Conservation (phyloP, 208 protist species). For the Acanthamoeba culbertsoni region DNA sequence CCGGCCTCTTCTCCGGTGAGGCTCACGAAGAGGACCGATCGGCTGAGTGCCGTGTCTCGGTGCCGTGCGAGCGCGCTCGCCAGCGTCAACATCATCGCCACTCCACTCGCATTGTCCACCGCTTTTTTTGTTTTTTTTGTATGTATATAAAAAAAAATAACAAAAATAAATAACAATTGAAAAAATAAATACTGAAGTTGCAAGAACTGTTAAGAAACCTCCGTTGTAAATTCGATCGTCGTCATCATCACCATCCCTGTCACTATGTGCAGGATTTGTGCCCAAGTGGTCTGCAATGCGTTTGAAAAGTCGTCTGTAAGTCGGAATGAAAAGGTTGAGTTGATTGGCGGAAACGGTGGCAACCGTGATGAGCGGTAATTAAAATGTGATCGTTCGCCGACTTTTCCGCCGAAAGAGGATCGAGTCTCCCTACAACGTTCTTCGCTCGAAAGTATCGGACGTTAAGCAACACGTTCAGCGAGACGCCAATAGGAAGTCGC, state of each 20-base stretch:
- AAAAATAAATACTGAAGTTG: background rate
- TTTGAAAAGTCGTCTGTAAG: background rate
- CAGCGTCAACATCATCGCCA: background rate
- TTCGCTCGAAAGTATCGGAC: background rate
- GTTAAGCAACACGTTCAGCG: background rate
- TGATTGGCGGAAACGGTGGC: background rate
- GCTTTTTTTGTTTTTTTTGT: background rate
- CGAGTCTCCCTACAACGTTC: background rate
- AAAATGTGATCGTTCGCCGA: background rate
- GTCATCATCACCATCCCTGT: background rate
- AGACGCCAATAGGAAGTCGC: background rate
- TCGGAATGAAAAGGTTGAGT: background rate
- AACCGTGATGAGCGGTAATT: background rate
- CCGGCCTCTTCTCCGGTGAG: conserved; percentile 6
- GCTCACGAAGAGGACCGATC: background rate
- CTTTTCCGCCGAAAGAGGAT: background rate
- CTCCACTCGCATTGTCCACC: background rate
- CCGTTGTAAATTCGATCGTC: background rate
- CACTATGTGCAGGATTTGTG: background rate
- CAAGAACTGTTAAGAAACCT: too few relatives aligned
- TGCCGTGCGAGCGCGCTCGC: background rate
- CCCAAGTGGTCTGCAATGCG: background rate
- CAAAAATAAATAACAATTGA: background rate
- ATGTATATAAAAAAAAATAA: background rate
- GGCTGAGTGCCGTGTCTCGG: background rate